Percentiles rank a stretch among this genome's conserved stretches.
These are phyloP conservation scores for Puya raimondii DNA, from an alignment of 176 grass and related monocot genomes.

Conservation along the genomic window DNA sequence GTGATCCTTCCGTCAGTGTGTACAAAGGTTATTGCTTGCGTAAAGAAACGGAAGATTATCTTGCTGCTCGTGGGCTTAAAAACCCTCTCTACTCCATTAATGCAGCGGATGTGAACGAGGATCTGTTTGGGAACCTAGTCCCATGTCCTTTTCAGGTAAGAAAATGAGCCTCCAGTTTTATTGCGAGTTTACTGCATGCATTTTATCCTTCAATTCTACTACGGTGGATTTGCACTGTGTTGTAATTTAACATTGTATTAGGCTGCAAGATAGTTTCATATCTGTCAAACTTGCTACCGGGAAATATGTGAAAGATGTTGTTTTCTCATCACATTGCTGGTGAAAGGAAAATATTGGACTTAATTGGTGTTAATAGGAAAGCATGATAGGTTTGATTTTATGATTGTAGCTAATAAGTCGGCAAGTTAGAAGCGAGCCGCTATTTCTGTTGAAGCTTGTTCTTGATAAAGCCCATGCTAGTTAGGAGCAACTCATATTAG, in stretches of 20 bases:
- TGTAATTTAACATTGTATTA: not conserved
- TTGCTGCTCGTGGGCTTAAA: conserved; percentile 37
- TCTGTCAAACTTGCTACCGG: not conserved
- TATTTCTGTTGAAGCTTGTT: not conserved
- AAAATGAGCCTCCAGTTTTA: not conserved
- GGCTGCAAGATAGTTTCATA: not conserved
- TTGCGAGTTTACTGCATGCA: not conserved
- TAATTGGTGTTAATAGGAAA: not conserved
- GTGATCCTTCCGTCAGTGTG: conserved; percentile 55
- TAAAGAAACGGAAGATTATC: conserved; percentile 68
- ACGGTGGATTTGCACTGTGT: not conserved
- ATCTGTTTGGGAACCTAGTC: conserved; percentile 49
- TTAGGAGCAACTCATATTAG: not conserved
- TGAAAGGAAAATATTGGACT: not conserved
- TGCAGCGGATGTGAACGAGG: conserved; percentile 50
- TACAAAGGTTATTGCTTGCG: conserved; percentile 60
- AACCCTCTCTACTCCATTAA: conserved; percentile 52
- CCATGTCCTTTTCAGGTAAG: conserved; percentile 79
- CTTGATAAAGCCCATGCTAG: not conserved
- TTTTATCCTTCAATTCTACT: not conserved
- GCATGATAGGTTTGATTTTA: not conserved
- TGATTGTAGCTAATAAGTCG: not conserved
- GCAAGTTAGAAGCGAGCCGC: not conserved
- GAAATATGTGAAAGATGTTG: not conserved
- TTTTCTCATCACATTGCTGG: not conserved